Conservation (phyloP, 1,284 basidiomycete genomes). For the Cutaneotrichosporon dermatis region DNA sequence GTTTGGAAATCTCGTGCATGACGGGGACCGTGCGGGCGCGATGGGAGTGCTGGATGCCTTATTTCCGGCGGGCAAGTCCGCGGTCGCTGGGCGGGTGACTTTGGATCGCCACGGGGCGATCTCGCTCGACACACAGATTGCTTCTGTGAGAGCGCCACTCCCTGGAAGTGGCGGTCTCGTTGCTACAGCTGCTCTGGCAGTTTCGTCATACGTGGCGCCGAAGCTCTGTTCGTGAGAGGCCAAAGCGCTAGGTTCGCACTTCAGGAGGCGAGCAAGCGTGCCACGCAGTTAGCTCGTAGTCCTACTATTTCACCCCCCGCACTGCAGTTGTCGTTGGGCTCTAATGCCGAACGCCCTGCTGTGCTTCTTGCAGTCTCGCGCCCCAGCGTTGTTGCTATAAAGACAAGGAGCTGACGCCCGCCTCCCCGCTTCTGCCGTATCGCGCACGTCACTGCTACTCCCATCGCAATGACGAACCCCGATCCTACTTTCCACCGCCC, state of each 20-base stretch:
- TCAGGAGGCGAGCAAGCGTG: neutral
- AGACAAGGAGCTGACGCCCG: neutral
- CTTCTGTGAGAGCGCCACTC: too few species aligned
- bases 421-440: neutral
- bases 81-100: too few species aligned
- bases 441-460: neutral
- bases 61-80: too few species aligned
- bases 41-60: too few species aligned
- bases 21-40: too few species aligned
- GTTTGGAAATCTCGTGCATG: neutral
- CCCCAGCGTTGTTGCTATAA: neutral
- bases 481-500: conserved; percentile 1
- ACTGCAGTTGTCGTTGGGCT: too few species aligned
- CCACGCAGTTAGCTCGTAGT: neutral
- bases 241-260: neutral
- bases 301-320: too few species aligned
- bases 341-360: neutral
- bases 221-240: neutral
- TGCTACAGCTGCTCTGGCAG: neutral
- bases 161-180: too few species aligned
- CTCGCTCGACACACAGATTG: neutral
- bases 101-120: too few species aligned
- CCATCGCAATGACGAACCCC: neutral
- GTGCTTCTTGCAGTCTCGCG: neutral
- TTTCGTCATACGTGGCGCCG: neutral